Evolutionary conservation across 495 filamentous ascomycete genomes (phyloP).

Genomic region (Acidiella bohemica): DNA sequence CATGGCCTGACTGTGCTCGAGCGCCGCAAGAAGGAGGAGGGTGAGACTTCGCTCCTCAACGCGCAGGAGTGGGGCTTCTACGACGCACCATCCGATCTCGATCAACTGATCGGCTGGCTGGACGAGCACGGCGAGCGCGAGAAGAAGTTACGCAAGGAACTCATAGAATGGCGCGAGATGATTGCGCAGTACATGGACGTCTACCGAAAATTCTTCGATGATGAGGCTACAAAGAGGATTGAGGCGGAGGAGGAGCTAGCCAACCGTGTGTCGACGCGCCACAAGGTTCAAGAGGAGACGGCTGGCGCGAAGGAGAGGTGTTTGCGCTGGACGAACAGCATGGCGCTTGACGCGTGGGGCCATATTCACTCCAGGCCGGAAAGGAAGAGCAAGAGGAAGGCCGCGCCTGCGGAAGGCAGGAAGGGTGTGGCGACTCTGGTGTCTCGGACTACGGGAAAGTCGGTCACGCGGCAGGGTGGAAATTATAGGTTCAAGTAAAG

Average conservation of each 20-base stretch:
- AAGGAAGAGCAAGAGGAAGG: slow-evolving; percentile 34
- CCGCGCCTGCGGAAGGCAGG: slow-evolving; percentile 3
- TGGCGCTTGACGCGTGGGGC: slow-evolving; percentile 59
- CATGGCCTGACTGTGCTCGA: slow-evolving; percentile 72
- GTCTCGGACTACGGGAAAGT: slow-evolving; percentile 9
- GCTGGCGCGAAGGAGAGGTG: slow-evolving; percentile 47
- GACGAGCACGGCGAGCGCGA: slow-evolving; percentile 75
- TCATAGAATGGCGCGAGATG: slow-evolving; percentile 58
- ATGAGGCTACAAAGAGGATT: slow-evolving; percentile 36
- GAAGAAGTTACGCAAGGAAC: slow-evolving; percentile 69
- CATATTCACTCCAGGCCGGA: slow-evolving; percentile 71
- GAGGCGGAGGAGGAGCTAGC: slow-evolving; percentile 40
- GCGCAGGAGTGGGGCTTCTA: slow-evolving; percentile 85
- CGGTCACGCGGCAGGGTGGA: slow-evolving; percentile 16
- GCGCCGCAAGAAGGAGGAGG: slow-evolving; percentile 78
- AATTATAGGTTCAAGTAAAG: slow-evolving; percentile 11
- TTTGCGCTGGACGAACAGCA: slow-evolving; percentile 68
- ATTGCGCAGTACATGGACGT: slow-evolving; percentile 71
- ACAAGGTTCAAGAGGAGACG: slow-evolving; percentile 52
- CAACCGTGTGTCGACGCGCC: slow-evolving; percentile 65
- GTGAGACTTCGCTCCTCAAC: slow-evolving; percentile 57
- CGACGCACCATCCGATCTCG: slow-evolving; percentile 62
- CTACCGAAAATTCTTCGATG: slow-evolving; percentile 55
- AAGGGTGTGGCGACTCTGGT: slow-evolving; percentile 11
- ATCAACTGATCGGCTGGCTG: slow-evolving; percentile 72